Evolutionary conservation across 1,284 basidiomycete species (phyloP).

Genomic region (Thelephora terrestris): DNA sequence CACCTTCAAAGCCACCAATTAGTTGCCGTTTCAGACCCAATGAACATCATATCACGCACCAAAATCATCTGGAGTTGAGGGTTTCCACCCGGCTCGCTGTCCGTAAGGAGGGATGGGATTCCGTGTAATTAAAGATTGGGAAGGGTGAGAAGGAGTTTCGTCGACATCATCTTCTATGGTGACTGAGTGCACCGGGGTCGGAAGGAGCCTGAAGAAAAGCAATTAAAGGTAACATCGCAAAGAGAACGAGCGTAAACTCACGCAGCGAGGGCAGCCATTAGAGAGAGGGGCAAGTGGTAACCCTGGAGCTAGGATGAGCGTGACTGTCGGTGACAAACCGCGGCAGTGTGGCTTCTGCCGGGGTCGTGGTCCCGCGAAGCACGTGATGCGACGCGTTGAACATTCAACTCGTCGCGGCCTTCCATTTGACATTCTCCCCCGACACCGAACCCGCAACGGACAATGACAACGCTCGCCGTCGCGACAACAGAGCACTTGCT

Average conservation of each 20-base stretch:
- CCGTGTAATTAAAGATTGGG: constrained; percentile 40
- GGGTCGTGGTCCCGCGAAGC: constrained; percentile 6
- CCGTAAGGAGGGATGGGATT: constrained; percentile 71
- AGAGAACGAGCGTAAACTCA: constrained; percentile 13
- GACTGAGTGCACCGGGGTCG: constrained; percentile 49
- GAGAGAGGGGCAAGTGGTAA: constrained; percentile 7
- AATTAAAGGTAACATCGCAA: neutral
- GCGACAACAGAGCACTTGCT: neutral
- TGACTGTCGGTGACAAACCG: no score
- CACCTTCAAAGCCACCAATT: constrained; percentile 35
- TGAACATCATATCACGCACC: constrained; percentile 33
- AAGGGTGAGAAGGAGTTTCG: constrained; percentile 22
- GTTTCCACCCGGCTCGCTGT: constrained; percentile 81
- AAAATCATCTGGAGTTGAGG: constrained; percentile 74
- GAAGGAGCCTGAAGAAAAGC: constrained; percentile 41
- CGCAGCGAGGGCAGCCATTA: constrained; percentile 29
- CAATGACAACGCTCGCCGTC: neutral
- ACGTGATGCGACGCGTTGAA: constrained; percentile 3
- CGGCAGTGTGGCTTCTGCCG: neutral
- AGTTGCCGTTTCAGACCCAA: neutral
- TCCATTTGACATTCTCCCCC: neutral
- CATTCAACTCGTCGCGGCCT: neutral
- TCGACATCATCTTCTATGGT: constrained; percentile 54
- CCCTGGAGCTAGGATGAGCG: neutral
- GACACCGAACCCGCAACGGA: neutral